Evolutionary conservation across 108 stramenopile species (phyloP), one percentile per base, ranked within the genome.

Genomic region (Mediolabrus comicus): DNA sequence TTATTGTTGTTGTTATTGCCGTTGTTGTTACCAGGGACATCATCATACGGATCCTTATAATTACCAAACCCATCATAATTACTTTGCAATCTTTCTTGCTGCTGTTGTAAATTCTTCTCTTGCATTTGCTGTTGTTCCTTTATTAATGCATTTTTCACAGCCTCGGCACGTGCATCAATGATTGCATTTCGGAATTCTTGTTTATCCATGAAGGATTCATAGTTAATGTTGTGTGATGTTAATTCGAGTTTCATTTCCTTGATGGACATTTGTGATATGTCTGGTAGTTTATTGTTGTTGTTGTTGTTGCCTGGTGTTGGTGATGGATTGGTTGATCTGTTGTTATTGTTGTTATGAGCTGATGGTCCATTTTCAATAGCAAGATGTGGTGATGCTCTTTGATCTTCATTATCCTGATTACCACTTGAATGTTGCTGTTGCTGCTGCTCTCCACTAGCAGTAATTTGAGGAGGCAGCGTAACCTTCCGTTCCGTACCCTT

Each of bases 241-340:
- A 68, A 24, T 49, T 67, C 72, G 4, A 25, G n/a, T 30, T 74
- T 74, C 31, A 68, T 74, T 22, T 74, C 66, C 35, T 67, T 60
- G 64, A 68, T 53, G 66, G 67, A 29, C 56, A 67, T 68, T 35
- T 27, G 16, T 0, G 52, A 12, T 10, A 61, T 63, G 0, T 72
- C 71, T 17, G 46, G 46, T 22, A n/a, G 22, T 24, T 49, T 33
- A 6, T 33, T 33, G 33, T 33, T 33, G 33, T 33, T 33, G 33
- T 33, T 33, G 33, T 33, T 33, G 33, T 7, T 33, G 33, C 7
- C 7, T 33, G 33, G 33, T 49, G 46, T 22, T 24, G 46, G 46
- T 6, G 46, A 9, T 24, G 22, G n/a, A 17, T 5, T 43, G 41
- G n/a, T 49, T n/a, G n/a, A n/a, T n/a, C n/a, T n/a, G n/a, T n/a